Conservation (phyloP, 495 filamentous ascomycete species). For the Lepraria neglecta region DNA sequence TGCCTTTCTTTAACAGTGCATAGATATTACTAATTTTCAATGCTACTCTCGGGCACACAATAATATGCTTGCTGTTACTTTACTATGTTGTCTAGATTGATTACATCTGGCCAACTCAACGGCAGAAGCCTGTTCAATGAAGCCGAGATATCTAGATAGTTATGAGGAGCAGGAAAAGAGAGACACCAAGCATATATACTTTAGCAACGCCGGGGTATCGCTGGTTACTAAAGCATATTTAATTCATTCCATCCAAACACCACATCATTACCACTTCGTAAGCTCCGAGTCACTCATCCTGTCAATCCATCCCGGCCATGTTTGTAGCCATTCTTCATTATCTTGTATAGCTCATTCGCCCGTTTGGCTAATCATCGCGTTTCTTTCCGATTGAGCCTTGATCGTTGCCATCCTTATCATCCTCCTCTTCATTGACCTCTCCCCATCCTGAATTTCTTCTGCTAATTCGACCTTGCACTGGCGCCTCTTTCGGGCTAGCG, state of each 20-base stretch:
- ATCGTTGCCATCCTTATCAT: conserved; percentile 27
- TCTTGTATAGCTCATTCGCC: neutral
- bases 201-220: conserved; percentile 12
- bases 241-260: neutral
- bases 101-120: neutral
- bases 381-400: conserved; percentile 14
- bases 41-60: too few relatives aligned
- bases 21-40: too few relatives aligned
- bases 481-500: conserved; percentile 46
- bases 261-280: conserved; percentile 1
- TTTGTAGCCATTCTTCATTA: neutral
- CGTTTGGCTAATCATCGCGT: conserved; percentile 4
- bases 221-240: neutral
- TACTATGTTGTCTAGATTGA: neutral
- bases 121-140: neutral
- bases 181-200: neutral
- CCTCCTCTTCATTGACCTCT: conserved; percentile 48
- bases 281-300: neutral
- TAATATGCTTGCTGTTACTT: too few relatives aligned
- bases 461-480: conserved; percentile 45
- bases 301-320: neutral
- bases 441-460: conserved; percentile 60
- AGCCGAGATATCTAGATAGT: neutral
- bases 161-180: neutral
- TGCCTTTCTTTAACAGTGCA: too few relatives aligned